Percentiles rank a stretch among this genome's conserved stretches.
Evolutionary conservation across 768 basidiomycete genomes (phyloP).

Genomic region (Floccularia luteovirens): DNA sequence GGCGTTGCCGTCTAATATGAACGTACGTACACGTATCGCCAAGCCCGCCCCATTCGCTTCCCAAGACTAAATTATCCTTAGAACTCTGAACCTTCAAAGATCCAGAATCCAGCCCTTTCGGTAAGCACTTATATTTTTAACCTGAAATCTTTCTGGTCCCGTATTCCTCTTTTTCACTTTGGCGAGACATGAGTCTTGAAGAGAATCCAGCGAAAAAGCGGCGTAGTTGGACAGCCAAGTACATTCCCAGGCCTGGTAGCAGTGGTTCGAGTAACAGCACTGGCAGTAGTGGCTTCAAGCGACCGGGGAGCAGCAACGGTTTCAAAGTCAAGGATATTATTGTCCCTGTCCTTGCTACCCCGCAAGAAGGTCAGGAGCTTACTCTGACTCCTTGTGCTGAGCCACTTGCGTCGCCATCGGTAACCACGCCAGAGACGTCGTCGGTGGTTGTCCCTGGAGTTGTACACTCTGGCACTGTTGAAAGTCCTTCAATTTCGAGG

Average conservation of each 20-base stretch:
- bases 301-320: conserved; percentile 9
- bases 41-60: not conserved
- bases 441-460: not conserved
- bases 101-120: conserved; percentile 26
- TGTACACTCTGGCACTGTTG: not conserved
- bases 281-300: conserved; percentile 6
- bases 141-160: conserved; percentile 1
- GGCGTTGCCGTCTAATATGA: not conserved
- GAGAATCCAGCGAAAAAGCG: conserved; percentile 13
- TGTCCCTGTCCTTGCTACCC: conserved; percentile 14
- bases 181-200: not conserved
- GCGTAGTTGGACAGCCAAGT: conserved; percentile 25
- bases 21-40: conserved; percentile 1
- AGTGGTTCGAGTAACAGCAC: conserved; percentile 13
- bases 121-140: conserved; percentile 3
- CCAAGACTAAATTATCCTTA: conserved; percentile 2
- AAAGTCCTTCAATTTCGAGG: not conserved
- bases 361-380: conserved; percentile 20
- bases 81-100: conserved; percentile 19
- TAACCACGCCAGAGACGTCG: conserved; percentile 8
- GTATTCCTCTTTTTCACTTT: not conserved
- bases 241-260: conserved; percentile 25
- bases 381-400: conserved; percentile 7
- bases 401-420: conserved; percentile 7
- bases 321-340: conserved; percentile 10